Conservation (phyloP, 148 eudicot genomes). For the Simmondsia chinensis region DNA sequence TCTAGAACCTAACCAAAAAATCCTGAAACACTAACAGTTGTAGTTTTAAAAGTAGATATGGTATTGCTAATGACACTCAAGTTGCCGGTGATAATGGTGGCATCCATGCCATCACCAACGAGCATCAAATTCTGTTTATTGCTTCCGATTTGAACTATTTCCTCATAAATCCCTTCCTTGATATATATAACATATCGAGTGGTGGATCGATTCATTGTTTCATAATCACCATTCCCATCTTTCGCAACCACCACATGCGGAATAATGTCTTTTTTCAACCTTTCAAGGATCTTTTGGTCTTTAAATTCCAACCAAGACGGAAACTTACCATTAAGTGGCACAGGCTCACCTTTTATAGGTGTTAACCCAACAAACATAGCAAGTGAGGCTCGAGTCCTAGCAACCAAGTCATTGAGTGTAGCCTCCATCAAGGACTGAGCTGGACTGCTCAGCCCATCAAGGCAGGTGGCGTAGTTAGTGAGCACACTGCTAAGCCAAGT, state of each 20-base stretch:
- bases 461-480: constrained; percentile 39
- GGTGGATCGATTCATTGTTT: not conserved
- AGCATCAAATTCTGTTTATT: constrained; percentile 14
- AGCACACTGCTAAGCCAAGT: constrained; percentile 44
- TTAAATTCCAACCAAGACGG: constrained; percentile 5
- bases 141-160: constrained; percentile 6
- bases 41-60: constrained; percentile 6
- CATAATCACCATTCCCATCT: constrained; percentile 9
- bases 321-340: not conserved
- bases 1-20: too few relatives aligned
- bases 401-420: constrained; percentile 18
- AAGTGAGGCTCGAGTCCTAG: constrained; percentile 22
- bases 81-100: constrained; percentile 17
- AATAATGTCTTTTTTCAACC: not conserved
- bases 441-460: constrained; percentile 21
- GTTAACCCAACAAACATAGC: constrained; percentile 26
- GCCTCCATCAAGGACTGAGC: constrained; percentile 11
- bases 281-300: constrained; percentile 6
- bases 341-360: not conserved
- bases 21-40: constrained; percentile 18
- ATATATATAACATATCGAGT: constrained; percentile 6
- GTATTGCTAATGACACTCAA: constrained; percentile 12
- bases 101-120: constrained; percentile 19
- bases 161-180: constrained; percentile 9
- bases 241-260: constrained; percentile 7